Evolutionary conservation across 768 basidiomycete species (phyloP).

Genomic region (Mycena indigotica): DNA sequence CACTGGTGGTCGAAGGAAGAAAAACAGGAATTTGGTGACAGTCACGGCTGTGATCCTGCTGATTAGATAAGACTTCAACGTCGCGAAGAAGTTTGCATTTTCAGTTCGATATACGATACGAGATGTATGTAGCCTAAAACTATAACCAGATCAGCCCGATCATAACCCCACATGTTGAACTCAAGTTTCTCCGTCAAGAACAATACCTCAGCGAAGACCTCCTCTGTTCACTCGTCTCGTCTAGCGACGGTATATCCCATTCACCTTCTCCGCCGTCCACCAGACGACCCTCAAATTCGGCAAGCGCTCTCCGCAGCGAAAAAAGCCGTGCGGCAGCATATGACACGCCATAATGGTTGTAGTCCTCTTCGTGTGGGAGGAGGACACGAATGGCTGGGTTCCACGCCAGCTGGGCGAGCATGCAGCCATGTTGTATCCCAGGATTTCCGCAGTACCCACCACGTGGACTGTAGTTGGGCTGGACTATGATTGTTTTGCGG

Average conservation of each 20-base stretch:
- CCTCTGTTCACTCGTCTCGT: slow-evolving; percentile 1
- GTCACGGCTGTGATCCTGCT: too few species aligned
- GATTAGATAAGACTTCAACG: too few species aligned
- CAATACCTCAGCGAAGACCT: background rate
- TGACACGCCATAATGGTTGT: background rate
- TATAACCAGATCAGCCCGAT: too few species aligned
- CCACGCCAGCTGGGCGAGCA: slow-evolving; percentile 7
- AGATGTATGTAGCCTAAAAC: too few species aligned
- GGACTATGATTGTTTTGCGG: background rate
- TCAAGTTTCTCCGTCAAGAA: too few species aligned
- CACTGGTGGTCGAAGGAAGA: too few species aligned
- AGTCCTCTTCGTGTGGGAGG: slow-evolving; percentile 8
- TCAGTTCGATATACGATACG: too few species aligned
- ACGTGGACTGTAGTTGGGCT: slow-evolving; percentile 3
- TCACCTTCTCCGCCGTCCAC: slow-evolving; percentile 12
- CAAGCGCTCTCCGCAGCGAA: slow-evolving; percentile 12
- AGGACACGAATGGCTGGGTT: slow-evolving; percentile 9
- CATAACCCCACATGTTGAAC: too few species aligned
- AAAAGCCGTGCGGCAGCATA: slow-evolving; percentile 3
- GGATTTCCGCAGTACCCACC: slow-evolving; percentile 4
- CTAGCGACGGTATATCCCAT: slow-evolving; percentile 9
- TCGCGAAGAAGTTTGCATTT: too few species aligned
- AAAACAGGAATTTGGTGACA: too few species aligned
- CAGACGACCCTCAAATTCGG: slow-evolving; percentile 10
- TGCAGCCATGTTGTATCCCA: background rate